These are phyloP conservation scores for Solanum stenotomum DNA, from an alignment of 257 asterid genomes.

Conservation along the genomic window DNA sequence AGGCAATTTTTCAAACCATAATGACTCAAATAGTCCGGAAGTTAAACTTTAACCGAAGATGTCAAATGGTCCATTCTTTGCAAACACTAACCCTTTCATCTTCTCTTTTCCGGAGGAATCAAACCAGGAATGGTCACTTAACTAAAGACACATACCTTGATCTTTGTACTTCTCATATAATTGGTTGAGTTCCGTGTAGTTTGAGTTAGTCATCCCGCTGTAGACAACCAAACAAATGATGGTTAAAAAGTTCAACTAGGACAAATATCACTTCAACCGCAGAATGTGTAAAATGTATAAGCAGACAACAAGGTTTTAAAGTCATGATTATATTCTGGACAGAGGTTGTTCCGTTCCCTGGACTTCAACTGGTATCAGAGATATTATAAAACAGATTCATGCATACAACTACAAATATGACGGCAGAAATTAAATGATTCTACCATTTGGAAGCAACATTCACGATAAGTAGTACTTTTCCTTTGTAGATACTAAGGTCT, in stretches of 20 bases:
- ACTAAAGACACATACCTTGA: conserved; percentile 33
- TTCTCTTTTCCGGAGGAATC: background rate
- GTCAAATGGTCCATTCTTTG: background rate
- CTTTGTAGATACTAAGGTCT: conserved; percentile 48
- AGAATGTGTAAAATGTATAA: background rate
- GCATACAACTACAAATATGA: background rate
- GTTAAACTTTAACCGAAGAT: background rate
- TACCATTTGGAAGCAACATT: conserved; percentile 84
- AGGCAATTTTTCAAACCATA: background rate
- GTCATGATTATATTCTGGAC: background rate
- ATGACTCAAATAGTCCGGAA: background rate
- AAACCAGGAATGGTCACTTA: background rate
- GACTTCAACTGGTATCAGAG: background rate
- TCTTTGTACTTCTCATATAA: conserved; percentile 55
- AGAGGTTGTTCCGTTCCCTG: background rate
- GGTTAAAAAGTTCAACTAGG: background rate
- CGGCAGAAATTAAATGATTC: background rate
- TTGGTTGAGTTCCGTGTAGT: conserved; percentile 67
- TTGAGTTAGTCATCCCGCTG: conserved; percentile 90
- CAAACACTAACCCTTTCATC: background rate
- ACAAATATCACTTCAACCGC: background rate
- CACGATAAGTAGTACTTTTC: conserved; percentile 51
- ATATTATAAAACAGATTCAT: background rate
- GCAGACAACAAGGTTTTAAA: background rate
- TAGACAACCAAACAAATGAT: background rate